Base-by-base conservation (phyloP, 1,284 basidiomycete species). In the Bondarzewia mesenterica region DNA sequence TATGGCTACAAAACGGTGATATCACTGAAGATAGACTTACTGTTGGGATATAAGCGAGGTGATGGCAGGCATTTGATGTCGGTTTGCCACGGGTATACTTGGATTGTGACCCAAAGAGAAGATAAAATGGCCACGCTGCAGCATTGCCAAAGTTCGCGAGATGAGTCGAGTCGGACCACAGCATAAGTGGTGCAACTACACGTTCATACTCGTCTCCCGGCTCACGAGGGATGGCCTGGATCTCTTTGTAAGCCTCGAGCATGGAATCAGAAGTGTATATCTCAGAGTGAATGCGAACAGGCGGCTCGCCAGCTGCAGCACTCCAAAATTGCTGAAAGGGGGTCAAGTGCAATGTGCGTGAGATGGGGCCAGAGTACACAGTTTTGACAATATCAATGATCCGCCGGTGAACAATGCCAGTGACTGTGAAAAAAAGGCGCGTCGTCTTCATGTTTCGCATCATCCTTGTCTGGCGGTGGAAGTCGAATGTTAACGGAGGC, bases 21-120 rank as follows among this genome's bases (percentile, higher is more conserved):
- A n/a, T n/a, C n/a, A n/a, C n/a, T n/a, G n/a, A 18, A 2, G 25
- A n/a, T 1, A 5, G 12, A 35, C 37, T 16, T 46, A 46, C 45
- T 21, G 37, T 14, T 14, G 45, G 45, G 14, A 46, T 46, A 40
- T 46, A 46, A 3, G 36, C 45, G 2, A 46, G 22, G 22, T 46
- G 45, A n/a, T 46, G 45, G 3, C 18, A 22, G 6, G 45, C 20
- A 26, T 8, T 16, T 7, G 29, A 5, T 10, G 43, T 35, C 15
- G 43, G 43, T 20, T 45, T 35, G 29, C 7, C 7, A 14, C 32
- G 43, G 10, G 12, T 27, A n/a, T 45, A 45, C 22, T 45, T 45
- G 4, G 43, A 45, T 14, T 18, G 10, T 4, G 18, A 20, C 7
- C 43, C 43, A n/a, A 36, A 2, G 29, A 22, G 20, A 6, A 45